phyloP scores from a whole-genome alignment of 164 flowering plant genomes.

The Stephania cephalantha region DNA sequence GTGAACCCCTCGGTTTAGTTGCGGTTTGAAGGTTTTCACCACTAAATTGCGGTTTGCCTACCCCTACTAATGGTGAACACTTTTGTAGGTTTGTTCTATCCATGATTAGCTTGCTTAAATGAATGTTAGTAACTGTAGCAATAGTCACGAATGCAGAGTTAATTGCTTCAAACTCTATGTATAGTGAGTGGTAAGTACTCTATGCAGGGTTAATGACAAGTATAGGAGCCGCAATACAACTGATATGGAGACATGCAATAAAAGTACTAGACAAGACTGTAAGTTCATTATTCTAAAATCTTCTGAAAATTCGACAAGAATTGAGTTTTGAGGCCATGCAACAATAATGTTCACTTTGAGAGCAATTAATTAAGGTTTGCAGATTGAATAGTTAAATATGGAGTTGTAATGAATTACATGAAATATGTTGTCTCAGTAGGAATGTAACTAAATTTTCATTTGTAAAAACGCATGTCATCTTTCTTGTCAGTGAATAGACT shows the following conservation, averaged over 20 bases:
- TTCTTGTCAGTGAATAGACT: too few species aligned
- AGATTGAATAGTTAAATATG: constrained; percentile 27
- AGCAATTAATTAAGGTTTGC: constrained; percentile 86
- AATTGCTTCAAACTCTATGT: constrained; percentile 74
- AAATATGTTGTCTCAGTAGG: too few species aligned
- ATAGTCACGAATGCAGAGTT: constrained; percentile 90
- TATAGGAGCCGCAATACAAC: constrained; percentile 69
- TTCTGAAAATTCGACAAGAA: constrained; percentile 69
- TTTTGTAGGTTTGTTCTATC: constrained; percentile 56
- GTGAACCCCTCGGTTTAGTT: too few species aligned
- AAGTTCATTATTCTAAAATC: constrained; percentile 72
- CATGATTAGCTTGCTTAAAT: constrained; percentile 53
- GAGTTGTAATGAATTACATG: too few species aligned
- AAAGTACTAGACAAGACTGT: constrained; percentile 91
- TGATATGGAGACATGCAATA: constrained; percentile 92
- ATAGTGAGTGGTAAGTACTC: constrained; percentile 39
- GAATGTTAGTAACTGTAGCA: constrained; percentile 44
- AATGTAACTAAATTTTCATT: too few species aligned
- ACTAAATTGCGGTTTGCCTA: too few species aligned
- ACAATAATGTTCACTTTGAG: constrained; percentile 95
- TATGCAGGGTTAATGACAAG: constrained; percentile 11
- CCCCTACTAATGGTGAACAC: constrained; percentile 49
- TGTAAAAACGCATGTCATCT: too few species aligned
- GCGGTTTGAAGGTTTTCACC: too few species aligned
- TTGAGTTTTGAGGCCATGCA: constrained; percentile 92